Evolutionary conservation across 108 stramenopile species (phyloP).

Genomic region (Epithemia pelagica): DNA sequence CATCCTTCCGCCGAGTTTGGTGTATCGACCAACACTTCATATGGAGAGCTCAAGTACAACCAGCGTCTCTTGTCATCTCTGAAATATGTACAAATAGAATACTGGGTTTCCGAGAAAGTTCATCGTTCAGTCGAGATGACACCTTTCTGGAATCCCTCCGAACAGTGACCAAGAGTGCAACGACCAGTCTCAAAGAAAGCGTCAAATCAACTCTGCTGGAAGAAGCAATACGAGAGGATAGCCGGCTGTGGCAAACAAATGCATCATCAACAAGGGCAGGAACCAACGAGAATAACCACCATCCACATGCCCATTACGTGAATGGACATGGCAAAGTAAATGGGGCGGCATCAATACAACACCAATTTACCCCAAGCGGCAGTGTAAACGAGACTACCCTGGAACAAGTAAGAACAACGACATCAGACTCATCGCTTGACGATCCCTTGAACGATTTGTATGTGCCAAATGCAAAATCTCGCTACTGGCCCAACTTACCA

Average conservation of each 20-base stretch:
- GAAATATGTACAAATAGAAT: background rate
- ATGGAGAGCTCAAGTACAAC: too few relatives aligned
- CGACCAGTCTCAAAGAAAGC: constrained; percentile 14
- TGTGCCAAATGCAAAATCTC: constrained; percentile 32
- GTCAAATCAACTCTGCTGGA: constrained; percentile 69
- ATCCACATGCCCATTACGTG: background rate
- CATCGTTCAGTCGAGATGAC: background rate
- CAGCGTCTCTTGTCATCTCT: background rate
- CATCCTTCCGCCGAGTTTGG: too few relatives aligned
- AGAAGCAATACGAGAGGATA: constrained; percentile 57
- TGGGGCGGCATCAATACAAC: background rate
- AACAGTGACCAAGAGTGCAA: background rate
- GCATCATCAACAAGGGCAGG: background rate
- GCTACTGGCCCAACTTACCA: constrained; percentile 49
- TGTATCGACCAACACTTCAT: too few relatives aligned
- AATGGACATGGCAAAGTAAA: background rate
- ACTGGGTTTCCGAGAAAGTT: background rate
- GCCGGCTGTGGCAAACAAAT: constrained; percentile 61
- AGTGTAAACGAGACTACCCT: constrained; percentile 29
- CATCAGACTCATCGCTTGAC: constrained; percentile 1
- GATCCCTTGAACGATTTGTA: constrained; percentile 78
- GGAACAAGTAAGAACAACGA: constrained; percentile 31
- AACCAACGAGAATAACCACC: constrained; percentile 1
- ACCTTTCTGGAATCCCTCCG: background rate
- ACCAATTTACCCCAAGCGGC: background rate